Conservation (phyloP, 2,329 filamentous ascomycete species). For the Sporothrix dimorphospora region DNA sequence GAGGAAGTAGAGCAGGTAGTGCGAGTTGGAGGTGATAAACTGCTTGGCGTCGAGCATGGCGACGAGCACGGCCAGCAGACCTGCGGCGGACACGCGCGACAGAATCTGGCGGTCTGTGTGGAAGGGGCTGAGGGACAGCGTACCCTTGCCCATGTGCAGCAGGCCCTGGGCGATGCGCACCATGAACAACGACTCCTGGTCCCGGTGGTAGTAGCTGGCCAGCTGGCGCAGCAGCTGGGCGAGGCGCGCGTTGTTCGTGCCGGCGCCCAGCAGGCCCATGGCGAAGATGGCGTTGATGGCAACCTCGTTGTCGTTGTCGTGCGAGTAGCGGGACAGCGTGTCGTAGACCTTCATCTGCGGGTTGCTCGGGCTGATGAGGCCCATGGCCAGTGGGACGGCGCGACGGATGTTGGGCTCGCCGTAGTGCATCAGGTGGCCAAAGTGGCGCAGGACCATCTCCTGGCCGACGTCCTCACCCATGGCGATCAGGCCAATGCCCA, state of each 20-base stretch:
- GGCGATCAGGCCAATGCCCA: constrained; percentile 89
- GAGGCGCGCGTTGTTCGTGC: constrained; percentile 95
- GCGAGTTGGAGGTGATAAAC: constrained; percentile 67
- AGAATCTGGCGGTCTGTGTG: constrained; percentile 97
- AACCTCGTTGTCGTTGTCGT: constrained; percentile 98
- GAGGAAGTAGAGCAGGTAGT: constrained; percentile 97
- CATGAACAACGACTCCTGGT: constrained; percentile 97
- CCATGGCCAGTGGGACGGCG: constrained; percentile 94
- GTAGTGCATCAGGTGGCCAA: constrained; percentile 98
- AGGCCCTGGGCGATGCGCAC: constrained; percentile 97
- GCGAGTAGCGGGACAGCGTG: constrained; percentile 93
- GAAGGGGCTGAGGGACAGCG: constrained; percentile 95
- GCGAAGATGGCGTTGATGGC: constrained; percentile 98
- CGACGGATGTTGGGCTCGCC: constrained; percentile 96
- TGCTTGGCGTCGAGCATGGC: constrained; percentile 95
- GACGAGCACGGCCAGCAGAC: constrained; percentile 85
- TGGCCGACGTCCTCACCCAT: constrained; percentile 99
- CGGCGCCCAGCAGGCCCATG: constrained; percentile 95
- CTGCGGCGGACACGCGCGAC: constrained; percentile 86
- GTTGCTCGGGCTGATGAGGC: constrained; percentile 93
- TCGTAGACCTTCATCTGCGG: constrained; percentile 99
- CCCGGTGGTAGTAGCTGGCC: constrained; percentile 96
- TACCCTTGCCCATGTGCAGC: constrained; percentile 98
- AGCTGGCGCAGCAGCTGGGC: constrained; percentile 93
- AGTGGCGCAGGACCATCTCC: constrained; percentile 97